phyloP scores from a whole-genome alignment of 2,329 filamentous ascomycete species.

The Sclerotinia borealis region DNA sequence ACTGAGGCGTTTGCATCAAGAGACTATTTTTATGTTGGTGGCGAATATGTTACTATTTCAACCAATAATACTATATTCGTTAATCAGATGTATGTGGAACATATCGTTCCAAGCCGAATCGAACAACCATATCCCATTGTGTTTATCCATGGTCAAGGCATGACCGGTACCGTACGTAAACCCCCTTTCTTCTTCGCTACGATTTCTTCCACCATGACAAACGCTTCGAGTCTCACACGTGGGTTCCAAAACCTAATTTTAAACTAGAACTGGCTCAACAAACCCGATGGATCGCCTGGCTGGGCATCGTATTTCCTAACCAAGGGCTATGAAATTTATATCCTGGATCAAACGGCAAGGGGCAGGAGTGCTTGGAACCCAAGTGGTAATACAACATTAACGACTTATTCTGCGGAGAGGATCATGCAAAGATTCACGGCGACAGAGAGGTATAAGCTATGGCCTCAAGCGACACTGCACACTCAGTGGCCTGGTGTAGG shows the following conservation, averaged over 20 bases:
- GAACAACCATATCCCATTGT: slow-evolving; percentile 23
- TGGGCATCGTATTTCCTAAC: slow-evolving; percentile 43
- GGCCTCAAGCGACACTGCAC: slow-evolving; percentile 35
- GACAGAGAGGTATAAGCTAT: slow-evolving; percentile 19
- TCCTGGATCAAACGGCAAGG: slow-evolving; percentile 30
- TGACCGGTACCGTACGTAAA: slow-evolving; percentile 26
- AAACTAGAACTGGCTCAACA: slow-evolving; percentile 41
- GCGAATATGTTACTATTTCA: slow-evolving; percentile 19
- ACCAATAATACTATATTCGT: slow-evolving; percentile 14
- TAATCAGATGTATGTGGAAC: slow-evolving; percentile 50
- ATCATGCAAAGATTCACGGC: slow-evolving; percentile 29
- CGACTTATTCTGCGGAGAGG: slow-evolving; percentile 17
- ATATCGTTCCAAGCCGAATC: slow-evolving; percentile 33
- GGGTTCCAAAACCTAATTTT: neutral
- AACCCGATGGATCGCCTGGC: slow-evolving; percentile 40
- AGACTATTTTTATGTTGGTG: slow-evolving; percentile 28
- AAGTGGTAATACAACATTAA: slow-evolving; percentile 11
- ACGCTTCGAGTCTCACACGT: too few relatives aligned
- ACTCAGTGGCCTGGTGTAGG: slow-evolving; percentile 36
- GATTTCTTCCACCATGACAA: neutral
- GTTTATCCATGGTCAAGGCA: slow-evolving; percentile 25
- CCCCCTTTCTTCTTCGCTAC: neutral
- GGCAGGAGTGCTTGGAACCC: slow-evolving; percentile 16
- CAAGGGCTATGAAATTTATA: slow-evolving; percentile 41
- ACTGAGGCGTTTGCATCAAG: neutral